Evolutionary conservation across 805 yeast genomes (phyloP).

Genomic region (Wickerhamomyces mucosus): DNA sequence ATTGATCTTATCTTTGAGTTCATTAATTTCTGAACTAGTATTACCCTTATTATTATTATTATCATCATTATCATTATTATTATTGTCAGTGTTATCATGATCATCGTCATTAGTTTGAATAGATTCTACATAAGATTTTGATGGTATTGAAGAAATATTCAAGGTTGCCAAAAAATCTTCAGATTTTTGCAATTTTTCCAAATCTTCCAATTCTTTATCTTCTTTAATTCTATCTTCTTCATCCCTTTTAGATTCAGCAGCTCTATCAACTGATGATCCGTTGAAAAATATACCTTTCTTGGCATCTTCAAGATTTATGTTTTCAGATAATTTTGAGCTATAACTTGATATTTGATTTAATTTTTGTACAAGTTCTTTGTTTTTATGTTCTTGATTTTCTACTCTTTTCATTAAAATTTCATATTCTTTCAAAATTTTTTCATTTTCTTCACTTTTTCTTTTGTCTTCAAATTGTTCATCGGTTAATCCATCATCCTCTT

Average conservation of each 20-base stretch:
- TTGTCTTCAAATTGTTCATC: conserved; percentile 25
- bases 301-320: conserved; percentile 9
- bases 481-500: conserved; percentile 20
- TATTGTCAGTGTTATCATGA: conserved; percentile 4
- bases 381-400: conserved; percentile 8
- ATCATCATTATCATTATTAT: conserved; percentile 2
- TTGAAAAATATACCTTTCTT: conserved; percentile 8
- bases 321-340: conserved; percentile 29
- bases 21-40: conserved; percentile 2
- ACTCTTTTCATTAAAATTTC: conserved; percentile 12
- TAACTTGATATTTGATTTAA: conserved; percentile 22
- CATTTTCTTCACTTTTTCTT: conserved; percentile 16
- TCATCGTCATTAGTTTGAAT: no score
- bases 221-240: conserved; percentile 31
- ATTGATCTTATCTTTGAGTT: not conserved
- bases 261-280: not conserved
- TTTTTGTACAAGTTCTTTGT: conserved; percentile 14
- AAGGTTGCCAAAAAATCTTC: conserved; percentile 10
- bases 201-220: conserved; percentile 24
- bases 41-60: conserved; percentile 8
- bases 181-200: conserved; percentile 8
- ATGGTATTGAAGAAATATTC: conserved; percentile 14
- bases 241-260: not conserved
- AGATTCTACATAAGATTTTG: no score
- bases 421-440: conserved; percentile 13